Base-by-base conservation (phyloP, 495 filamentous ascomycete genomes). In the Annulohypoxylon maeteangense region DNA sequence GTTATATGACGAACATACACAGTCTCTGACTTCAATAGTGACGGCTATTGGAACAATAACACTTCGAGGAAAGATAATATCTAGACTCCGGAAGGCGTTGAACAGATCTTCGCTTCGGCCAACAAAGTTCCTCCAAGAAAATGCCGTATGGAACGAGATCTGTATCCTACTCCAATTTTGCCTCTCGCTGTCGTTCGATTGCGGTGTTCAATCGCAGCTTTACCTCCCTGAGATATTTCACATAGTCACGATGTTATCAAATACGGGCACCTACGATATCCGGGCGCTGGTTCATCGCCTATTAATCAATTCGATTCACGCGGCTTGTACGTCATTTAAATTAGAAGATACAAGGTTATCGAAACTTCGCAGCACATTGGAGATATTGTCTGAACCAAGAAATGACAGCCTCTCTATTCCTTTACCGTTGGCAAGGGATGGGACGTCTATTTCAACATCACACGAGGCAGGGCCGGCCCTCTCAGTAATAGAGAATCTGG, bases 171-270 rank as follows among this genome's bases (percentile, higher is more conserved):
- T 91, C 50, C 86, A 88, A 40, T 87, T 90, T 59, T 89, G 85
- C 60, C 81, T 90, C 22, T 87, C 87, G 12, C 81, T 89, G 45
- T 90, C 89, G 29, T 91, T 91, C 64, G 87, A 90, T 76, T 87
- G 85, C 70, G 82, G 86, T 20, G 84, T 87, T 22, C 88, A 90
- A 68, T 83, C 88, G 11, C 87, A 90, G 75, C 79, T 89, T 36
- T 90, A 86, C 59, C 78, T 91, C 11, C 87, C 89, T 4, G 89
- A 91, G 74, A 81, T 90, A 54, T 90, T 90, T 76, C 89, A 91
- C 78, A 79, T 89, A 53, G 87, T 90, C 62, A 90, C 88, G 1
- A 89, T 91, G 86, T 82, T 89, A 11, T 86, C 87, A 27, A 90
- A 89, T 68, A 88, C 85, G 20, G 89, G 89, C 36, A 75, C 82